These are phyloP conservation scores for Phyllosticta citriasiana DNA, from an alignment of 2,329 filamentous ascomycete genomes.

Conservation along the genomic window DNA sequence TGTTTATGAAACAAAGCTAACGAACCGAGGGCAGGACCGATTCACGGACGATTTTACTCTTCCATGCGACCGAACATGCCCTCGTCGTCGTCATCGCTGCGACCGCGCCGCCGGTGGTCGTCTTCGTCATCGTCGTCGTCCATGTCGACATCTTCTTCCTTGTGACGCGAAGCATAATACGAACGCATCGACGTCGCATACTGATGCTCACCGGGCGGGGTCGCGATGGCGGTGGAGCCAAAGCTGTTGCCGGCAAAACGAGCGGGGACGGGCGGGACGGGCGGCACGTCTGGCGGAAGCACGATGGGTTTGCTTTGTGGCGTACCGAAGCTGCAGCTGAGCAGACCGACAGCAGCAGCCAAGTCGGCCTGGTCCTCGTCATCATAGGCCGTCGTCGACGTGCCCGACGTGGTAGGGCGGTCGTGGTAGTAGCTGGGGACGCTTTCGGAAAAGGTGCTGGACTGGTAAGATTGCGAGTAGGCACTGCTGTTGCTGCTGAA, in stretches of 20 bases:
- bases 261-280: constrained; percentile 76
- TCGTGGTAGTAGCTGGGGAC: constrained; percentile 46
- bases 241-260: constrained; percentile 59
- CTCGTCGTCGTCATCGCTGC: constrained; percentile 83
- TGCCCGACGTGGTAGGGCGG: constrained; percentile 63
- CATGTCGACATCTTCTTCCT: constrained; percentile 36
- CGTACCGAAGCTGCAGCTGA: constrained; percentile 86
- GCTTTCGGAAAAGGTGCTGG: constrained; percentile 49
- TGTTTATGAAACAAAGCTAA: constrained; percentile 6
- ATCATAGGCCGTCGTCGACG: constrained; percentile 50
- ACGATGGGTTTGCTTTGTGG: constrained; percentile 55
- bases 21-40: not conserved
- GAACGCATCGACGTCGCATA: constrained; percentile 10
- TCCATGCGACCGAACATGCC: constrained; percentile 97
- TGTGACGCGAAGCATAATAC: constrained; percentile 13
- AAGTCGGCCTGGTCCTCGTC: constrained; percentile 71
- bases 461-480: constrained; percentile 75
- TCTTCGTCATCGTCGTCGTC: constrained; percentile 50
- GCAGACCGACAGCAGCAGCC: constrained; percentile 78
- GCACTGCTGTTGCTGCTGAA: constrained; percentile 39
- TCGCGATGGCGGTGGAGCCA: constrained; percentile 42
- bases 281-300: constrained; percentile 65
- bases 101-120: constrained; percentile 38
- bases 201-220: constrained; percentile 32
- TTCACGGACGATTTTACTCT: constrained; percentile 37